Percentiles rank a stretch among this genome's conserved stretches.
Conservation (phyloP, 768 basidiomycete species). For the Russula virescens region DNA sequence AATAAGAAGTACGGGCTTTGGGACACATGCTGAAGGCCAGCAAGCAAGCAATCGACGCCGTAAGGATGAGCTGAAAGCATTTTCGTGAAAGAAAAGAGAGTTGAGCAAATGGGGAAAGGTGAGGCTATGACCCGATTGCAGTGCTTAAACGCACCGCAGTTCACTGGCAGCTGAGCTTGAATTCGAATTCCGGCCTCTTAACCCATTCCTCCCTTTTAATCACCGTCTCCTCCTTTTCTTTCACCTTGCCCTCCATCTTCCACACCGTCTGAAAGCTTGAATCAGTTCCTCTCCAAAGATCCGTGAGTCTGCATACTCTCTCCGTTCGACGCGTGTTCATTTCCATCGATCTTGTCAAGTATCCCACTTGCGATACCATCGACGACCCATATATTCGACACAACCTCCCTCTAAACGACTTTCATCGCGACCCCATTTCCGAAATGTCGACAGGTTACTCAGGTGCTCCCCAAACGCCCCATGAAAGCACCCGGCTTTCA, state of each 20-base stretch:
- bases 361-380: constrained; percentile 37
- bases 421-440: constrained; percentile 33
- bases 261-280: constrained; percentile 19
- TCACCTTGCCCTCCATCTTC: neutral
- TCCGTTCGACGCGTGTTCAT: constrained; percentile 22
- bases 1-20: too few species aligned
- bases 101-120: too few species aligned
- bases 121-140: too few species aligned
- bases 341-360: constrained; percentile 20
- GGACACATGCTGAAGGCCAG: too few species aligned
- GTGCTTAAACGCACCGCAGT: too few species aligned
- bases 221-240: neutral
- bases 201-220: constrained; percentile 10
- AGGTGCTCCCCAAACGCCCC: constrained; percentile 34
- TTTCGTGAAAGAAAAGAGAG: too few species aligned
- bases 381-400: constrained; percentile 42
- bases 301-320: constrained; percentile 25
- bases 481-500: constrained; percentile 55
- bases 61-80: too few species aligned
- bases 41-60: too few species aligned
- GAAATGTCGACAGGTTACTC: constrained; percentile 35
- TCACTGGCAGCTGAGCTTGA: constrained; percentile 26
- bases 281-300: constrained; percentile 8
- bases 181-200: constrained; percentile 19
- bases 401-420: constrained; percentile 39